Evolutionary conservation across 1,284 basidiomycete genomes (phyloP), one percentile per base, ranked within the genome.

Genomic region (Volvariella volvacea): DNA sequence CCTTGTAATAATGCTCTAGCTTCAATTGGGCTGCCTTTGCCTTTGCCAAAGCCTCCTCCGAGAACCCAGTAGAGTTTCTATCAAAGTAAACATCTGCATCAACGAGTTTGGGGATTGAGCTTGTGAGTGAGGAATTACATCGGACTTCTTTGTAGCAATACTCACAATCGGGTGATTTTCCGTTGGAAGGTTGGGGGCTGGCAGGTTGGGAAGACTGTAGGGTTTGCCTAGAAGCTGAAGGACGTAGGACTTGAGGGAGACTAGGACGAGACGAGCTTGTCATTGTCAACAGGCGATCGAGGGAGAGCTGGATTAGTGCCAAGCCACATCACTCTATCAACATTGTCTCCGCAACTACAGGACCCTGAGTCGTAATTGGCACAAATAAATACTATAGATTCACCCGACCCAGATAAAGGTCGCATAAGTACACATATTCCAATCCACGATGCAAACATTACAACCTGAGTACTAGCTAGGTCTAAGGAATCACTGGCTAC

Each of bases 1-100:
- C 80, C 62, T 93, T 93, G 68, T 95, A 96, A 57, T 83, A 92
- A 60, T 92, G 82, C 64, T 95, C 92, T 42, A 95, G 71, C 65
- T 92, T 93, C 62, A 95, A 71, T 63, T 93, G 92, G 12, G 92
- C 91, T 32, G 80, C 81, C 55, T 90, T 92, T 8, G 90, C 88
- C 55, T 87, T 84, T 36, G 89, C 82, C 50, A 83, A 62, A 22
- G 86, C 83, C 45, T 82, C 77, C 47, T 88, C 82, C 19, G 82
- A 82, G 59, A 93, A 88, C 41, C 75, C 75, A 38, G 67, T 62
- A 10, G 83, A 78, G 48, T 73, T 82, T 45, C 89, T 76, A 56
- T 88, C 83, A 64, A 93, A 96, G 65, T 88, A 91, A 39, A 95
- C 90, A 68, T 80, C 76, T 62, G 58, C 25, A 28, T 28, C 25